Evolutionary conservation across 805 yeast genomes (phyloP).

Genomic region (Saccharomyces paradoxus): DNA sequence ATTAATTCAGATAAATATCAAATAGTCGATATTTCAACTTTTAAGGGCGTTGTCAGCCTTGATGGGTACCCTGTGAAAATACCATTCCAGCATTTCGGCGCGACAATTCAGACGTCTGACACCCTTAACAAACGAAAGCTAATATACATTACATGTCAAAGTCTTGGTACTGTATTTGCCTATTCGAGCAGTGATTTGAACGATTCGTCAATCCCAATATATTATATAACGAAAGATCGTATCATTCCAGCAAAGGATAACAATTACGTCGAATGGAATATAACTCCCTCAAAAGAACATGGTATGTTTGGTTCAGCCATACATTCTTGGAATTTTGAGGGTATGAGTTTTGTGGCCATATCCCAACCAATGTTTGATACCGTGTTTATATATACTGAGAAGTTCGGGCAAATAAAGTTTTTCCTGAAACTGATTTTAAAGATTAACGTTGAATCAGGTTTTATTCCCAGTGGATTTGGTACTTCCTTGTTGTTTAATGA

Average conservation of each 20-base stretch:
- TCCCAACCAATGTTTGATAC: conserved; percentile 19
- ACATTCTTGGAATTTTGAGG: conserved; percentile 8
- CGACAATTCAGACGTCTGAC: conserved; percentile 9
- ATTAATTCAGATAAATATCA: background rate
- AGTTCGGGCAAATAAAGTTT: conserved; percentile 5
- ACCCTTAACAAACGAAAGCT: conserved; percentile 1
- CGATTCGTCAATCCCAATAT: conserved; percentile 10
- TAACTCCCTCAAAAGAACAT: conserved; percentile 11
- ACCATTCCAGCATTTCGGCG: conserved; percentile 19
- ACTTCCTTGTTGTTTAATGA: conserved; percentile 18
- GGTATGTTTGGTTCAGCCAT: conserved; percentile 20
- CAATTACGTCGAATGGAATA: conserved; percentile 4
- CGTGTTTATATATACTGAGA: conserved; percentile 16
- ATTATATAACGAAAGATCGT: conserved; percentile 7
- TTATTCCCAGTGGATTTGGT: conserved; percentile 27
- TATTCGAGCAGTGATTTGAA: conserved; percentile 7
- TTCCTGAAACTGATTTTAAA: conserved; percentile 5
- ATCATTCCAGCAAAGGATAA: conserved; percentile 6
- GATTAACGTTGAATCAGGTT: conserved; percentile 6
- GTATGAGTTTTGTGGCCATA: conserved; percentile 12
- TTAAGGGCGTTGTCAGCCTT: background rate
- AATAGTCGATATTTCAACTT: background rate
- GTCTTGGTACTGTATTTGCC: conserved; percentile 14
- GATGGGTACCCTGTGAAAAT: conserved; percentile 4
- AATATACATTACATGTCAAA: conserved; percentile 18